phyloP scores from a whole-genome alignment of 495 filamentous ascomycete genomes.

The Immersiella caudata region DNA sequence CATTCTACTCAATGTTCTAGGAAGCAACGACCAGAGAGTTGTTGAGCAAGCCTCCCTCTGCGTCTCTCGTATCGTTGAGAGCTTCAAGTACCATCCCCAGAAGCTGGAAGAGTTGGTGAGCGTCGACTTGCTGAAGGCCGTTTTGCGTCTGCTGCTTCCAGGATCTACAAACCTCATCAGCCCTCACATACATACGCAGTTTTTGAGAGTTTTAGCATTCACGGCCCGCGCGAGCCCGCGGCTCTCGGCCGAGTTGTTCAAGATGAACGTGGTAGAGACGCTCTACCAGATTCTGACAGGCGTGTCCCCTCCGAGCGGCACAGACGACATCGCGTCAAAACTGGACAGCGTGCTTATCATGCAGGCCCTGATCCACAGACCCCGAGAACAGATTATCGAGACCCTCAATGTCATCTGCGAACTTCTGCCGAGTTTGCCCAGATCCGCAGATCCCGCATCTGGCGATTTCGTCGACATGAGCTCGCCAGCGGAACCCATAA shows the following conservation, averaged over 20 bases:
- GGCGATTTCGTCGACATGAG: slow-evolving; percentile 56
- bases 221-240: slow-evolving; percentile 84
- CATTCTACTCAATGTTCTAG: slow-evolving; percentile 83
- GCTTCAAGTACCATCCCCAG: slow-evolving; percentile 82
- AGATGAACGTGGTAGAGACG: slow-evolving; percentile 97
- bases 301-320: slow-evolving; percentile 82
- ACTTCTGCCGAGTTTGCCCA: slow-evolving; percentile 72
- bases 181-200: slow-evolving; percentile 94
- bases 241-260: slow-evolving; percentile 87
- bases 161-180: slow-evolving; percentile 96
- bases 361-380: slow-evolving; percentile 95
- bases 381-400: slow-evolving; percentile 95
- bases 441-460: slow-evolving; percentile 51
- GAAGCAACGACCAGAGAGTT: slow-evolving; percentile 91
- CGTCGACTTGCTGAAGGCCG: slow-evolving; percentile 78
- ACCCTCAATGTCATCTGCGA: slow-evolving; percentile 98
- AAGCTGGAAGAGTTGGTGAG: slow-evolving; percentile 92
- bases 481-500: slow-evolving; percentile 38
- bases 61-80: slow-evolving; percentile 95
- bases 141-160: slow-evolving; percentile 88
- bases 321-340: slow-evolving; percentile 80
- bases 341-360: slow-evolving; percentile 98
- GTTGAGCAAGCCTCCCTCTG: slow-evolving; percentile 96
- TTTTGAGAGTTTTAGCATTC: slow-evolving; percentile 86
- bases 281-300: slow-evolving; percentile 97